Conservation (phyloP, 1,284 basidiomycete species). For the Pterulicium gracile region DNA sequence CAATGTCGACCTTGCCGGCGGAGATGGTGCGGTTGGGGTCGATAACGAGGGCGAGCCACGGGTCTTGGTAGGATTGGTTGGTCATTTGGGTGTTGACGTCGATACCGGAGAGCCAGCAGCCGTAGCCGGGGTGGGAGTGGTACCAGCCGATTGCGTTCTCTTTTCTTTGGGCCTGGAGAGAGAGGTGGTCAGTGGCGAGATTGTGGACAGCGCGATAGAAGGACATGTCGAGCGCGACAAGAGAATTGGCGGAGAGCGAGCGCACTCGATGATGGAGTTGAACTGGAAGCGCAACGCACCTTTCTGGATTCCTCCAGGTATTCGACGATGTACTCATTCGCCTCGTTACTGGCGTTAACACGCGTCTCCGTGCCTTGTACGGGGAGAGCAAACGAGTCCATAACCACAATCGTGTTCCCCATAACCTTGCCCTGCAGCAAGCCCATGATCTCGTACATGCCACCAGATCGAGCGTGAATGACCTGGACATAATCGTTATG, state of each 20-base stretch:
- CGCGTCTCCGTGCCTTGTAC: constrained; percentile 99
- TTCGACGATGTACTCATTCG: constrained; percentile 98
- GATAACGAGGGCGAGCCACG: constrained; percentile 96
- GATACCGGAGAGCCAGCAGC: constrained; percentile 95
- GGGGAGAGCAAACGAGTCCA: constrained; percentile 94
- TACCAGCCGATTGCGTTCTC: constrained; percentile 99
- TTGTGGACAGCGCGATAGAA: no score
- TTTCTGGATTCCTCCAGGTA: constrained; percentile 75
- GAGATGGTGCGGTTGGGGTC: constrained; percentile 98
- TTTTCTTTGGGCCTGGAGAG: constrained; percentile 67
- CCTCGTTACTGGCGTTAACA: constrained; percentile 93
- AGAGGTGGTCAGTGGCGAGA: no score
- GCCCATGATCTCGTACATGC: constrained; percentile 98
- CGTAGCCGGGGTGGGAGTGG: constrained; percentile 95
- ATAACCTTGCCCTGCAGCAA: constrained; percentile 97
- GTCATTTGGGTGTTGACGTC: constrained; percentile 94
- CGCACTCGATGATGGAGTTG: constrained; percentile 1
- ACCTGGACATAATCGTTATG: constrained; percentile 41
- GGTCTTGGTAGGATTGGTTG: constrained; percentile 92
- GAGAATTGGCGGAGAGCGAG: neutral
- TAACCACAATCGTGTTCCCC: constrained; percentile 78
- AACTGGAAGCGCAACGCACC: constrained; percentile 28
- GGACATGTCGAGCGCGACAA: neutral
- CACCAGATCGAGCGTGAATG: constrained; percentile 95
- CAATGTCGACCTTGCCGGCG: constrained; percentile 96